Evolutionary conservation across 78 protist genomes (phyloP).

Genomic region (Capsaspora owczarzaki): DNA sequence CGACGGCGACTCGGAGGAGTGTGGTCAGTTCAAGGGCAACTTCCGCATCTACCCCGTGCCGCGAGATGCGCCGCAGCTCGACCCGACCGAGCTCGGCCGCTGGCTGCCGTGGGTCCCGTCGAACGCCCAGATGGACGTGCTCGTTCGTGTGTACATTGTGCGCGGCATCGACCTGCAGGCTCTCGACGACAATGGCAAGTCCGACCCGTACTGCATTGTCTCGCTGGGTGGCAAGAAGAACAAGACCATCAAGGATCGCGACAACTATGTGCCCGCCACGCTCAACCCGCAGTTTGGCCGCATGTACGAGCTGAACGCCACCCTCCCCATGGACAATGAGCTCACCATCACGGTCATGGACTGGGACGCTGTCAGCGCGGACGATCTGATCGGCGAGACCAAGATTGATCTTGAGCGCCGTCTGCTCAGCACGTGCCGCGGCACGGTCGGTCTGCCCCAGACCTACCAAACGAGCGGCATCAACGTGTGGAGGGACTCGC

Average conservation of each 20-base stretch:
- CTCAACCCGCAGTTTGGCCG: conserved; percentile 7
- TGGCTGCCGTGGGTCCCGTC: background rate
- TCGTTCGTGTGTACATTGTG: conserved; percentile 21
- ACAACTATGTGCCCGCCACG: background rate
- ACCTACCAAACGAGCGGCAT: background rate
- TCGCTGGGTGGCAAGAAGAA: conserved; percentile 9
- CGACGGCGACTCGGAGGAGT: background rate
- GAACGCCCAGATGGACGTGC: background rate
- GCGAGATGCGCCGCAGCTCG: background rate
- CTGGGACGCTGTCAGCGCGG: conserved; percentile 14
- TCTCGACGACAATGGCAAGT: conserved; percentile 3
- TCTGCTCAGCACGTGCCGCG: background rate
- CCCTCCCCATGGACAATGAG: conserved; percentile 2
- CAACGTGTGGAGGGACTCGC: background rate
- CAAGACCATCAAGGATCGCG: background rate
- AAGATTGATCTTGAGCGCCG: conserved; percentile 14
- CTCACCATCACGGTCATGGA: conserved; percentile 9
- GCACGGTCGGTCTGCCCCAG: background rate
- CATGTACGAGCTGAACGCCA: background rate
- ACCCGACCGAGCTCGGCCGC: background rate
- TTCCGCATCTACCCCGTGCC: background rate
- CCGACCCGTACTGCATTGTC: conserved; percentile 15
- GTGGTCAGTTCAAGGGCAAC: background rate
- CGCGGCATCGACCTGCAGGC: conserved; percentile 15
- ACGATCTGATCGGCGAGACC: conserved; percentile 26